Percentiles rank a stretch among this genome's conserved stretches.
Conservation (phyloP, 306 rosid genomes). For the Malus domestica region ASM211411v1 NC_041793.1:17284001-17284500, state of each 20-base stretch:
- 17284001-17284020: slow-evolving; percentile 3
- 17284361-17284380: slow-evolving; percentile 84
- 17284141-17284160: slow-evolving; percentile 11
- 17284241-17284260: slow-evolving; percentile 87
- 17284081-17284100: slow-evolving; percentile 94
- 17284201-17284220: slow-evolving; percentile 65
- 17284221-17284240: slow-evolving; percentile 75
- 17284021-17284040: slow-evolving; percentile 18
- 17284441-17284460: slow-evolving; percentile 1
- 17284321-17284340: slow-evolving; percentile 74
- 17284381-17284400: slow-evolving; percentile 43
- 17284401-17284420: slow-evolving; percentile 11
- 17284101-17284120: background rate
- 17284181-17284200: slow-evolving; percentile 89
- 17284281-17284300: slow-evolving; percentile 97
- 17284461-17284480: background rate
- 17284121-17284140: background rate
- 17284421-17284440: background rate
- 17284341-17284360: slow-evolving; percentile 52
- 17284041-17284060: slow-evolving; percentile 97
- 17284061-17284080: slow-evolving; percentile 77
- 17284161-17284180: background rate
- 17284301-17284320: slow-evolving; percentile 74
- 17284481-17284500: background rate
- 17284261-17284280: slow-evolving; percentile 94